These are phyloP conservation scores for Auricularia sp. DNA, from an alignment of 768 basidiomycete genomes.

Conservation along the genomic window DNA sequence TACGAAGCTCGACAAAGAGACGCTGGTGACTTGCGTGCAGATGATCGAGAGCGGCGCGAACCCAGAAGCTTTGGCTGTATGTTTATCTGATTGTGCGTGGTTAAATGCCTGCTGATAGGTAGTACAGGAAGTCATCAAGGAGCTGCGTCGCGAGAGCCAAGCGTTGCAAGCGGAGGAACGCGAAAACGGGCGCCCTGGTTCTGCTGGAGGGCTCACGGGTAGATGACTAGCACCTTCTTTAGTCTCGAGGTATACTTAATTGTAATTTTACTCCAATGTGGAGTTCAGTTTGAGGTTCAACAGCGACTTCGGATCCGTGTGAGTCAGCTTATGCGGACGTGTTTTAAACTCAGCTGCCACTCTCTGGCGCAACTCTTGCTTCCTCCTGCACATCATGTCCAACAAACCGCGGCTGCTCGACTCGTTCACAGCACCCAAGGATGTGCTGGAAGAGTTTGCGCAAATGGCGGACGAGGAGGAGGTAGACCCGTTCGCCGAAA, in stretches of 20 bases:
- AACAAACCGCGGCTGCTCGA: constrained; percentile 59
- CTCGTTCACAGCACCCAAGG: constrained; percentile 88
- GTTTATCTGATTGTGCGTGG: constrained; percentile 20
- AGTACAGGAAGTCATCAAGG: constrained; percentile 69
- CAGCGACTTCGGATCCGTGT: no score
- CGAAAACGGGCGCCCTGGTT: background rate
- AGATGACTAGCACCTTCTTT: no score
- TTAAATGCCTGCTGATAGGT: constrained; percentile 3
- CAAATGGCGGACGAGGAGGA: constrained; percentile 91
- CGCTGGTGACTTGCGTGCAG: constrained; percentile 81
- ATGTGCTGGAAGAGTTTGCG: constrained; percentile 87
- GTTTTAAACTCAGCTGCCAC: background rate
- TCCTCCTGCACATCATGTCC: constrained; percentile 1
- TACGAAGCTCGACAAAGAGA: constrained; percentile 81
- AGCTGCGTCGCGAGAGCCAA: constrained; percentile 63
- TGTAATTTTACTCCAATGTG: no score
- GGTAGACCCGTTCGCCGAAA: constrained; percentile 85
- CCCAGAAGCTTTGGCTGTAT: constrained; percentile 82
- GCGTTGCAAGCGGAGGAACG: constrained; percentile 22
- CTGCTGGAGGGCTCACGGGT: background rate
- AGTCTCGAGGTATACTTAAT: no score
- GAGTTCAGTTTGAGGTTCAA: no score
- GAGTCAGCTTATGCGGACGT: background rate
- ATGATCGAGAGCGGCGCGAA: constrained; percentile 92
- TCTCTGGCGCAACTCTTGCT: background rate